Base-by-base conservation (phyloP, 805 yeast genomes). In the Sungouiozyma intestinalis region DNA sequence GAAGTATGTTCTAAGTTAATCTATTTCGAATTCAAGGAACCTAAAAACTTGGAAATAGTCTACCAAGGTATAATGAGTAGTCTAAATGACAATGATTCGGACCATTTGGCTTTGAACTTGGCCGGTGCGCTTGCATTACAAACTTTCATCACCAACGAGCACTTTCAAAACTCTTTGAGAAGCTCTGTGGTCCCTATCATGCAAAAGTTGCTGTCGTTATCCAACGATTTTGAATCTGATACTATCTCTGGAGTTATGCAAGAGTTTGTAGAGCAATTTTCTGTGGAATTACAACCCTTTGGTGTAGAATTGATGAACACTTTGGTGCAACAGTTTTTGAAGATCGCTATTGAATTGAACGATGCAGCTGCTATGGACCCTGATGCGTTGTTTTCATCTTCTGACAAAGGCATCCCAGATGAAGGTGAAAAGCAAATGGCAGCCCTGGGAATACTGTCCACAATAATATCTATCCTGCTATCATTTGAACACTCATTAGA, bases 171-270 rank as follows among this genome's bases (percentile, higher is more conserved):
- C 38, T 80, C 83, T 1, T 62, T 92, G 21, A 71, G 84, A 1
- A 57, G 72, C 3, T 76, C 81, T 36, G 82, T 90, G 43, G 73
- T 88, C 27, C 84, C 83, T 32, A 77, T 88, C 1, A 85, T 92
- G 85, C 85, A 86, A 48, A 79, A 74, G 49, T 67, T 92, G 44
- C 67, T 90, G 49, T 74, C 72, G 8, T 64, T 90, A 37, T 79
- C 94, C 3, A 81, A 85, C 54, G 79, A 79, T 45, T 77, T 88
- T 49, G 98, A 90, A 54, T 78, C 82, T 44, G 98, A 92, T 56
- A 75, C 87, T 2, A 73, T 92, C 21, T 77, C 94, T 17, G 83
- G 81, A 18, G 95, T 90, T 5, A 86, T 90, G 81, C 97, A 90
- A 67, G 96, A 88, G 53, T 81, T 92, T 58, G 97, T 90, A 24